Conservation (phyloP, 768 basidiomycete genomes). For the Cytidiella melzeri region DNA sequence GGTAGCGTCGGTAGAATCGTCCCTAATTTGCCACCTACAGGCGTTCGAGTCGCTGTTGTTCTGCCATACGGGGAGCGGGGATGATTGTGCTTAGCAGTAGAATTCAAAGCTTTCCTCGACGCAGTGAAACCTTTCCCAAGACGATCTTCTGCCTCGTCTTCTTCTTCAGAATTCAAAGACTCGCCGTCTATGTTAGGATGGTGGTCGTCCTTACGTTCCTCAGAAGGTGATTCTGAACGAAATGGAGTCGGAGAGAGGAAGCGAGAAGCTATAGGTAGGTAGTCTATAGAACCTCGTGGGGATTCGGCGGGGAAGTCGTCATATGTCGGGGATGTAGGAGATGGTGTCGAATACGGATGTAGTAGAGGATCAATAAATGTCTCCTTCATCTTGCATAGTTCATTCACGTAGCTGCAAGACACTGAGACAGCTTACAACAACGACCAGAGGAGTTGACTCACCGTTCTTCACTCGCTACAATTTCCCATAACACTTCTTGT, state of each 20-base stretch:
- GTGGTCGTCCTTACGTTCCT: slow-evolving; percentile 36
- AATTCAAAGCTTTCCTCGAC: slow-evolving; percentile 22
- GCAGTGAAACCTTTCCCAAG: slow-evolving; percentile 39
- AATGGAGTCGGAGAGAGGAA: slow-evolving; percentile 70
- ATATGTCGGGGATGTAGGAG: slow-evolving; percentile 56
- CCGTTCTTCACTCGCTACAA: slow-evolving; percentile 94
- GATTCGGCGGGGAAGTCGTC: slow-evolving; percentile 64
- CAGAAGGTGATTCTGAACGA: slow-evolving; percentile 40
- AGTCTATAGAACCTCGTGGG: slow-evolving; percentile 61
- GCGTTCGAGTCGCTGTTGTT: slow-evolving; percentile 35
- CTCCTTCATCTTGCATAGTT: slow-evolving; percentile 87
- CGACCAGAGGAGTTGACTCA: slow-evolving; percentile 29
- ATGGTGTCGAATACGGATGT: slow-evolving; percentile 70
- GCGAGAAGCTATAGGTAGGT: slow-evolving; percentile 84
- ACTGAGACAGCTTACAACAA: slow-evolving; percentile 13
- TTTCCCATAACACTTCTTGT: slow-evolving; percentile 96
- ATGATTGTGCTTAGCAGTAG: slow-evolving; percentile 52
- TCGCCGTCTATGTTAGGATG: slow-evolving; percentile 68
- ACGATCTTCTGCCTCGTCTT: slow-evolving; percentile 50
- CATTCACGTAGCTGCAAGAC: slow-evolving; percentile 75
- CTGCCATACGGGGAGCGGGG: slow-evolving; percentile 72
- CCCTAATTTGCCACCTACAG: slow-evolving; percentile 31
- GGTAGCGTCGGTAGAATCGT: slow-evolving; percentile 62
- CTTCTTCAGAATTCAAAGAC: slow-evolving; percentile 68
- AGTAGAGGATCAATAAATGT: slow-evolving; percentile 88